These are phyloP conservation scores for Trichodelitschia bisporula DNA, from an alignment of 495 filamentous ascomycete species.

Conservation along the genomic window DNA sequence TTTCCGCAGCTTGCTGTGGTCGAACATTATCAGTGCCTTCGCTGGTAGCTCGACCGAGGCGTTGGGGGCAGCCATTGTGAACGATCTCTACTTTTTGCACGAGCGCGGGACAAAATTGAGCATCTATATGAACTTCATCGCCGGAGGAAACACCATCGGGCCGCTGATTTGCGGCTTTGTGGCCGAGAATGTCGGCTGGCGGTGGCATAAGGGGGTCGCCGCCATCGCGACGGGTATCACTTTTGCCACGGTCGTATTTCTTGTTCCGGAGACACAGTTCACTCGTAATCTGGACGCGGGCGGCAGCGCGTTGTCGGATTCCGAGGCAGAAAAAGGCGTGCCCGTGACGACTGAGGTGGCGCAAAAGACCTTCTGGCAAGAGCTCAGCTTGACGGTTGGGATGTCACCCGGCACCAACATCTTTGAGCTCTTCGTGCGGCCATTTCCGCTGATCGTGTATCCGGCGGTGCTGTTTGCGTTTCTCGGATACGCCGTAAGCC, in stretches of 20 bases:
- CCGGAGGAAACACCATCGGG: constrained; percentile 18
- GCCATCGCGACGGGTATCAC: constrained; percentile 27
- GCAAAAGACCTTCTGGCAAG: neutral
- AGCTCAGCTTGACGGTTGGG: constrained; percentile 13
- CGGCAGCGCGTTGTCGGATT: constrained; percentile 4
- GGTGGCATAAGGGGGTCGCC: constrained; percentile 29
- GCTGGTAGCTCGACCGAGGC: constrained; percentile 34
- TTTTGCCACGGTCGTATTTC: constrained; percentile 21
- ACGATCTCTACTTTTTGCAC: constrained; percentile 31
- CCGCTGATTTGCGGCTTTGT: constrained; percentile 13
- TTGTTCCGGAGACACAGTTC: constrained; percentile 29
- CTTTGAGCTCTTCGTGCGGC: constrained; percentile 23
- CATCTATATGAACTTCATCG: constrained; percentile 36
- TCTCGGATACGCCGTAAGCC: constrained; percentile 24
- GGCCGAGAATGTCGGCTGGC: constrained; percentile 23
- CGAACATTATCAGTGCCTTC: constrained; percentile 24
- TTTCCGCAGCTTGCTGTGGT: constrained; percentile 30
- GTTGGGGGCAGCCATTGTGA: constrained; percentile 23
- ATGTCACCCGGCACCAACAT: constrained; percentile 21
- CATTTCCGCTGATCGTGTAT: constrained; percentile 26
- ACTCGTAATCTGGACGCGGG: constrained; percentile 11
- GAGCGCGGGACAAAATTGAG: constrained; percentile 38
- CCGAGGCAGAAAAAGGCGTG: constrained; percentile 1
- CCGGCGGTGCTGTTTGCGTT: constrained; percentile 31
- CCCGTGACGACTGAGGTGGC: neutral